Evolutionary conservation across 495 filamentous ascomycete species (phyloP).

Genomic region (Cercophora sp.): DNA sequence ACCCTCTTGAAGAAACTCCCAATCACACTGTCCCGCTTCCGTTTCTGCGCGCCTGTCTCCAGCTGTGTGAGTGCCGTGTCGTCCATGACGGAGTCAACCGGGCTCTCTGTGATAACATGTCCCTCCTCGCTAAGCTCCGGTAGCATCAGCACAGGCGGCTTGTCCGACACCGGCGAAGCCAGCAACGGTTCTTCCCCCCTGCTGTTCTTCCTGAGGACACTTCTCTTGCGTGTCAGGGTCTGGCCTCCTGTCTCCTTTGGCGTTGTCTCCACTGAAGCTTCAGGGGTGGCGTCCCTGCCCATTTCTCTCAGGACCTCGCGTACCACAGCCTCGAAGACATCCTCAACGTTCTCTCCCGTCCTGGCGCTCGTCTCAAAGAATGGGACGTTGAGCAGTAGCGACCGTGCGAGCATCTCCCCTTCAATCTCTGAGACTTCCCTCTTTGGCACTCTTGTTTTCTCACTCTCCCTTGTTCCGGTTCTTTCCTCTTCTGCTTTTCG

Average conservation of each 20-base stretch:
- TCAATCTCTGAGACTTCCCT: conserved; percentile 20
- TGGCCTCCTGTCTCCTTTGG: neutral
- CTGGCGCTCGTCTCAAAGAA: conserved; percentile 25
- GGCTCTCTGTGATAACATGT: neutral
- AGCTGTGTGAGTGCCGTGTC: neutral
- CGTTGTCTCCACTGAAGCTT: neutral
- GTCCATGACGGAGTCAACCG: neutral
- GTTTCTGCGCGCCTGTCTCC: neutral
- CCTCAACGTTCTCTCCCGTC: conserved; percentile 25
- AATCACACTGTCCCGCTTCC: conserved; percentile 14
- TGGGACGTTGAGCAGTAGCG: conserved; percentile 16
- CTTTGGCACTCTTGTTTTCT: conserved; percentile 1
- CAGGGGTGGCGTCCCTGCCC: conserved; percentile 1
- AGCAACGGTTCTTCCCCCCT: neutral
- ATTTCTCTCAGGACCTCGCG: conserved; percentile 19
- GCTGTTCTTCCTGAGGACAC: neutral
- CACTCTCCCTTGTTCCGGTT: no score
- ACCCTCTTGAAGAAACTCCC: conserved; percentile 16
- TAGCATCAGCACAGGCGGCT: neutral
- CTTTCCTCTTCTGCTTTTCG: neutral
- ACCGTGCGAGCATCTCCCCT: conserved; percentile 15
- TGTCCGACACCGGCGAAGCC: neutral
- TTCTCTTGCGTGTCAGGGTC: neutral
- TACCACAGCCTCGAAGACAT: conserved; percentile 22
- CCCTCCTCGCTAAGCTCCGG: neutral